phyloP scores from a whole-genome alignment of 495 filamentous ascomycete genomes.

The Penicilliopsis zonata region DNA sequence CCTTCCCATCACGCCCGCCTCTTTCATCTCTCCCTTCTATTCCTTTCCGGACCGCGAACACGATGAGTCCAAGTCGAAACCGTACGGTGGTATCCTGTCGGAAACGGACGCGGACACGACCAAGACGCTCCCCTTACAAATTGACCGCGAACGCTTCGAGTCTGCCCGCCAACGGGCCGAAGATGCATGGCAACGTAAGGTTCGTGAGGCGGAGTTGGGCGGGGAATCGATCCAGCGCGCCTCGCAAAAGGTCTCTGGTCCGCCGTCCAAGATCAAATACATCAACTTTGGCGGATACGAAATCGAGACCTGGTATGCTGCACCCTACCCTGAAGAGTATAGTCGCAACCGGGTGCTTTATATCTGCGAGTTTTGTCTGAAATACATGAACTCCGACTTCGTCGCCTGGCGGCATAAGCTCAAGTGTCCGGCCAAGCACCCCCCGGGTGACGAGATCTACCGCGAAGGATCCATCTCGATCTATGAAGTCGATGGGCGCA shows the following conservation, averaged over 20 bases:
- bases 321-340: conserved; percentile 96
- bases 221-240: conserved; percentile 36
- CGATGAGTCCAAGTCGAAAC: conserved; percentile 83
- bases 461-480: conserved; percentile 87
- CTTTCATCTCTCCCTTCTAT: conserved; percentile 66
- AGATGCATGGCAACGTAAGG: conserved; percentile 71
- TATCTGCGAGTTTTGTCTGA: conserved; percentile 97
- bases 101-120: conserved; percentile 86
- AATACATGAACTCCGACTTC: conserved; percentile 98
- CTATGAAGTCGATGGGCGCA: conserved; percentile 93
- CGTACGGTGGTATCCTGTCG: conserved; percentile 85
- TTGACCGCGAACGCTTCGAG: conserved; percentile 77
- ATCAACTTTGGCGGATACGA: conserved; percentile 96
- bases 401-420: conserved; percentile 96
- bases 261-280: conserved; percentile 92
- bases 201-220: conserved; percentile 31
- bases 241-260: conserved; percentile 63
- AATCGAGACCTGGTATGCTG: conserved; percentile 99
- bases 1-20: conserved; percentile 31
- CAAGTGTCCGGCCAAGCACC: conserved; percentile 93
- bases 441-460: conserved; percentile 95
- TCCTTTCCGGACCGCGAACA: conserved; percentile 76
- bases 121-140: conserved; percentile 66
- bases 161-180: conserved; percentile 79
- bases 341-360: conserved; percentile 89